Base-by-base conservation (phyloP, 2,329 filamentous ascomycete genomes). In the Neofusicoccum parvum region DNA sequence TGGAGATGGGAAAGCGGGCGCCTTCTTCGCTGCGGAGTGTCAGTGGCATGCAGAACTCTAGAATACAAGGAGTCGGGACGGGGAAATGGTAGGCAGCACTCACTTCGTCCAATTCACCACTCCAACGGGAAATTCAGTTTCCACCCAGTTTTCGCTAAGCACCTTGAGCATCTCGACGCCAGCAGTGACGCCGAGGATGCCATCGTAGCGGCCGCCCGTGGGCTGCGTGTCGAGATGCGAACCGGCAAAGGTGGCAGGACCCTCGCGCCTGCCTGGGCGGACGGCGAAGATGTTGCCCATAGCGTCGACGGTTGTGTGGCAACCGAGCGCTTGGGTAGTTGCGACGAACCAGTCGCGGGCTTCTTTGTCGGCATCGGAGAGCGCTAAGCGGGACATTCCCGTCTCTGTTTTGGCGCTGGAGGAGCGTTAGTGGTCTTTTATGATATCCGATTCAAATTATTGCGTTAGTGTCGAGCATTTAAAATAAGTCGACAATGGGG, bases 261-360 rank as follows among this genome's bases (percentile, higher is more conserved):
- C 85, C 32, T 85, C 81, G 17, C 82, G 79, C 60, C 84, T 79
- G 1, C 91, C 91, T 3, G 87, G 85, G 2, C 89, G 84, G 3
- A 92, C 82, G 0, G 91, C 90, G 73, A 94, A 95, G 67, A 90
- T 90, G 70, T 94, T 95, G 20, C 91, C 91, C 86, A 94, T 93
- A 32, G 86, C 81, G 73, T 95, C 92, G 1, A 92, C 77, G 0
- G 84, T 88, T 7, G 91, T 82, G 3, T 83, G 81, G 74, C 91
- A 94, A 10, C 88, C 90, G 0, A 93, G 79, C 0, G 79, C 80
- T 70, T 86, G 78, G 1, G 86, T 87, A 0, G 87, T 88, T 17
- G 87, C 75, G 0, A 88, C 83, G 68, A 95, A 93, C 91, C 91
- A 95, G 74, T 91, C 87, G 45, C 92, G 86, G 12, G 85, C 90